Base-by-base conservation (phyloP, 2,329 filamentous ascomycete species). In the Neopestalotiopsis sp. region DNA sequence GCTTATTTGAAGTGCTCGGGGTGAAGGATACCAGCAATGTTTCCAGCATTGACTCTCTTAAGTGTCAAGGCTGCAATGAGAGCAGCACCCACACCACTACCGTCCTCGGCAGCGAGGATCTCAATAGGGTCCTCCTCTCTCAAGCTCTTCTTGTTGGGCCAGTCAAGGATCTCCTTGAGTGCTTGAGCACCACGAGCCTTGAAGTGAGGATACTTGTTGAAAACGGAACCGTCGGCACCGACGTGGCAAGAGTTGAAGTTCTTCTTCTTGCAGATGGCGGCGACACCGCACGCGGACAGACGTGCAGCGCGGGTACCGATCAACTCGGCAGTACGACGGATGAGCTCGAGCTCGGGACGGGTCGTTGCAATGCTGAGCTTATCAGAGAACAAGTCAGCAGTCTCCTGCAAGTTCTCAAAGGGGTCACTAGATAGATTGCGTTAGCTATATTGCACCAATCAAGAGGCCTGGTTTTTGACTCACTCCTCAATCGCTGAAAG, bases 151-250 rank as follows among this genome's bases (percentile, higher is more conserved):
- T 93, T 93, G 67, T 88, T 89, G 2, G 92, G 90, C 95, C 95
- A 98, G 85, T 97, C 95, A 49, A 99, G 89, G 73, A 99, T 98
- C 86, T 99, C 96, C 67, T 94, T 91, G 66, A 99, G 88, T 34
- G 96, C 96, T 80, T 91, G 87, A 14, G 96, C 95, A 68, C 95
- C 95, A 67, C 96, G 92, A 69, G 91, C 89, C 87, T 98, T 98
- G 89, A 99, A 99, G 83, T 97, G 93, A 13, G 96, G 96, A 84
- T 99, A 99, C 81, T 98, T 98, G 88, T 97, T 98, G 86, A 99
- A 99, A 67, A 99, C 95, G 20, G 94, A 97, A 49, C 96, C 96
- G 79, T 99, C 96, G 65, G 96, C 96, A 76, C 96, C 96, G 57
- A 99, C 96, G 81, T 98, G 96, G 85, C 94, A 97, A 49, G 89